Percentiles rank a stretch among this genome's conserved stretches.
Conservation (phyloP, 306 rosid genomes). For the Prosopis cineraria region DNA sequence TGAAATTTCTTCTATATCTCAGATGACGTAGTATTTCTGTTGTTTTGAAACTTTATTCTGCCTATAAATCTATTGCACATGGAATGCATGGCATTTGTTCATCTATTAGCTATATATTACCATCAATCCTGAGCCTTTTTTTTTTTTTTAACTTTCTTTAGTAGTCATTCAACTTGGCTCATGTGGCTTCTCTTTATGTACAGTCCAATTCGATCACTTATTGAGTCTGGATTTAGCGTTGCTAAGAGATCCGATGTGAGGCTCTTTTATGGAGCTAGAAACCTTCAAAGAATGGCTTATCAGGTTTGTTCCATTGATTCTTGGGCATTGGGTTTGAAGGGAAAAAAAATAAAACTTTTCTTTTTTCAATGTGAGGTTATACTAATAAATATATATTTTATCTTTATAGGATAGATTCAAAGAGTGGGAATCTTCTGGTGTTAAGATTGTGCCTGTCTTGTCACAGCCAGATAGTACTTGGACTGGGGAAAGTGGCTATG, state of each 20-base stretch:
- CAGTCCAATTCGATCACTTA: slow-evolving; percentile 89
- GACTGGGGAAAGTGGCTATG: slow-evolving; percentile 84
- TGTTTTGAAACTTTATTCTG: background rate
- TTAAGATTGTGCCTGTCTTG: slow-evolving; percentile 83
- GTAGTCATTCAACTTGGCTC: background rate
- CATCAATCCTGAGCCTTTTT: slow-evolving; percentile 12
- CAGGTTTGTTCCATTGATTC: slow-evolving; percentile 58
- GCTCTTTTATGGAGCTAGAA: slow-evolving; percentile 85
- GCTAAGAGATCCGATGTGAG: slow-evolving; percentile 78
- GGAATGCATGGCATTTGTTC: background rate
- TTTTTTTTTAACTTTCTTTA: background rate
- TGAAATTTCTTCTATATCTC: background rate
- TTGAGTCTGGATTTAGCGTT: slow-evolving; percentile 82
- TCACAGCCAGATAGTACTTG: slow-evolving; percentile 83
- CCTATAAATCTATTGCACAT: background rate
- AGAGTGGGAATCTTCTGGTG: slow-evolving; percentile 93
- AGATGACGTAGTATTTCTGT: background rate
- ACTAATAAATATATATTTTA: slow-evolving; percentile 22
- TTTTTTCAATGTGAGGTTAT: slow-evolving; percentile 18
- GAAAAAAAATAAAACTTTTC: background rate
- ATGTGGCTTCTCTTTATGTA: slow-evolving; percentile 16
- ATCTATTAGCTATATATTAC: slow-evolving; percentile 2
- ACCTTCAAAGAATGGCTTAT: slow-evolving; percentile 92
- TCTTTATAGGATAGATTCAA: slow-evolving; percentile 79
- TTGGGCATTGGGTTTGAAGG: slow-evolving; percentile 16